Conservation (phyloP, 371 early-diverging fungal genomes). For the Choanephora cucurbitarum region DNA sequence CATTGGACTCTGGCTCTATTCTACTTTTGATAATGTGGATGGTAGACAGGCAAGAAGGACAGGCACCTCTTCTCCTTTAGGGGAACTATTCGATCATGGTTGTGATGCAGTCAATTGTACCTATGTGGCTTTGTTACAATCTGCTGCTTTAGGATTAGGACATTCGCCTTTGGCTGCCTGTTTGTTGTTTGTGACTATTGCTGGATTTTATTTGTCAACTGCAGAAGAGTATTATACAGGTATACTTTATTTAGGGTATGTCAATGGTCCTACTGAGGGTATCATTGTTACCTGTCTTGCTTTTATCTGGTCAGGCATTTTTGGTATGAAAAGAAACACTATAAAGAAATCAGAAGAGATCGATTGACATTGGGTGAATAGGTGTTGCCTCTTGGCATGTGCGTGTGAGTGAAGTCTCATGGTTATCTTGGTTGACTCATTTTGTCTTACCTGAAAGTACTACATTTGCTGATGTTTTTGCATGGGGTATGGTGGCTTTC, state of each 20-base stretch:
- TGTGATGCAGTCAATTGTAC: conserved; percentile 94
- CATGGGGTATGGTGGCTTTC: conserved; percentile 37
- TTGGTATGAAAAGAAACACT: conserved; percentile 39
- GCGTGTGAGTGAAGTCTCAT: conserved; percentile 27
- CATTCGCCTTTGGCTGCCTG: conserved; percentile 68
- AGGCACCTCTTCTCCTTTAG: conserved; percentile 88
- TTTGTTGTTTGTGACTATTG: conserved; percentile 68
- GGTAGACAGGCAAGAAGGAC: conserved; percentile 98
- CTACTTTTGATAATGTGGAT: conserved; percentile 96
- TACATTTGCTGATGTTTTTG: conserved; percentile 40
- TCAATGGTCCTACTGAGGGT: conserved; percentile 97
- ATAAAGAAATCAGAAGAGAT: background rate
- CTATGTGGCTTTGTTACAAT: conserved; percentile 83
- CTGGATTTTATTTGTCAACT: conserved; percentile 90
- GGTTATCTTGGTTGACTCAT: conserved; percentile 18
- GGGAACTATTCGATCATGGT: conserved; percentile 95
- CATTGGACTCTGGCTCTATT: conserved; percentile 90
- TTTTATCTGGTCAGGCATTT: conserved; percentile 71
- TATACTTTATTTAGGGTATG: conserved; percentile 86
- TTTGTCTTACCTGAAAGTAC: conserved; percentile 25
- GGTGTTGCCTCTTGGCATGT: conserved; percentile 47
- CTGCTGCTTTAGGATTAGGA: conserved; percentile 84
- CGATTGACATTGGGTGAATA: conserved; percentile 9
- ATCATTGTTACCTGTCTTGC: conserved; percentile 75
- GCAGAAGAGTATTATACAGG: conserved; percentile 98